Percentiles rank a stretch among this genome's conserved stretches.
Evolutionary conservation across 805 yeast species (phyloP).

Genomic region (Debaryomyces maramus): DNA sequence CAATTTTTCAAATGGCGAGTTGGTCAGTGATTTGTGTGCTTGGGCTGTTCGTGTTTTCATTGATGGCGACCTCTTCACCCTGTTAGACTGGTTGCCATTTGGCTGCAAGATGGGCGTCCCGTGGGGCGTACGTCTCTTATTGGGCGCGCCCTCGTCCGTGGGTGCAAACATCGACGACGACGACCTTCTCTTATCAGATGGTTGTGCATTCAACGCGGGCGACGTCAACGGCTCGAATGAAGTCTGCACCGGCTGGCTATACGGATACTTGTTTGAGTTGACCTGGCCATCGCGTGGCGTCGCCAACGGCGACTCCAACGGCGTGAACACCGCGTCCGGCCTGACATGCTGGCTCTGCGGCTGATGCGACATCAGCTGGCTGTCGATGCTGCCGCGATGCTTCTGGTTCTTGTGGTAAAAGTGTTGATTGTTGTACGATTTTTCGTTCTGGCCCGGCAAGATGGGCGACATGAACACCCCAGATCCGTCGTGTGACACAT

Average conservation of each 20-base stretch:
- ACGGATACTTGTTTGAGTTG: slow-evolving; percentile 16
- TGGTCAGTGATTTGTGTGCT: slow-evolving; percentile 4
- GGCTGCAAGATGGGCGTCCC: slow-evolving; percentile 42
- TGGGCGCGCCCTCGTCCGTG: slow-evolving; percentile 22
- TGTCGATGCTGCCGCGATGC: slow-evolving; percentile 12
- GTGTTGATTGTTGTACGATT: slow-evolving; percentile 43
- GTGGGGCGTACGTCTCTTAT: slow-evolving; percentile 44
- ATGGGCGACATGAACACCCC: slow-evolving; percentile 33
- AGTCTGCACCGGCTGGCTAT: slow-evolving; percentile 25
- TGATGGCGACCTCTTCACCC: slow-evolving; percentile 39
- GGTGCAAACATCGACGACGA: slow-evolving; percentile 34
- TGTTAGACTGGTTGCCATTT: slow-evolving; percentile 12
- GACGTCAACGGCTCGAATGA: slow-evolving; percentile 60
- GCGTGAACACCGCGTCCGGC: slow-evolving; percentile 69
- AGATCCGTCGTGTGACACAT: slow-evolving; percentile 3
- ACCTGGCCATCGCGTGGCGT: slow-evolving; percentile 54
- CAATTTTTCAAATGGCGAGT: slow-evolving; percentile 22
- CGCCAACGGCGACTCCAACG: slow-evolving; percentile 73
- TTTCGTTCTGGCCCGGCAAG: slow-evolving; percentile 43
- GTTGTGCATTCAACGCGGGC: slow-evolving; percentile 59
- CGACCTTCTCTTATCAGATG: slow-evolving; percentile 28
- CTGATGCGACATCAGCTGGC: slow-evolving; percentile 11
- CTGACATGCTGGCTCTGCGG: slow-evolving; percentile 37
- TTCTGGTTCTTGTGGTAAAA: slow-evolving; percentile 33
- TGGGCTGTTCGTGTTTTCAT: slow-evolving; percentile 25